Percentiles rank a stretch among this genome's conserved stretches.
Evolutionary conservation across 495 filamentous ascomycete species (phyloP).

Genomic region (Thermothielavioides terrestris): DNA sequence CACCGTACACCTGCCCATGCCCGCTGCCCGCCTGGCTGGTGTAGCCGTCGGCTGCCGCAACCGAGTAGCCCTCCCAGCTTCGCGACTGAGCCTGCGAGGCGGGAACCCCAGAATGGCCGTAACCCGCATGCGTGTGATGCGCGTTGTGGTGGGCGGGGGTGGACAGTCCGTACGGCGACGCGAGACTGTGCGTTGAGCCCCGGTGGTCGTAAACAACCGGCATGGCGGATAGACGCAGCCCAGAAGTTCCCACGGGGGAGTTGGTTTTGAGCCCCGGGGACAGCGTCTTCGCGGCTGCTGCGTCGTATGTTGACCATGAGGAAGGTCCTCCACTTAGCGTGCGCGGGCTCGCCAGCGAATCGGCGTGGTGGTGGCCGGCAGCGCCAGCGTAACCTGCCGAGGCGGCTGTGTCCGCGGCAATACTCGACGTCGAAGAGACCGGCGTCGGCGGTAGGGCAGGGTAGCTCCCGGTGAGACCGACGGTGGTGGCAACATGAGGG

Average conservation of each 20-base stretch:
- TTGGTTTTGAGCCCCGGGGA: conserved; percentile 34
- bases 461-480: conserved; percentile 30
- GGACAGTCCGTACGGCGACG: conserved; percentile 21
- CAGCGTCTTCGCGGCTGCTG: conserved; percentile 23
- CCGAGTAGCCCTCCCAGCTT: conserved; percentile 32
- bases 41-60: conserved; percentile 30
- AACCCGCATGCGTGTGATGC: conserved; percentile 24
- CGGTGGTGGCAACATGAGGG: conserved; percentile 23
- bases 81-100: conserved; percentile 17
- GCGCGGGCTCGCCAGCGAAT: conserved; percentile 35
- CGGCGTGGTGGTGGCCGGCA: conserved; percentile 31
- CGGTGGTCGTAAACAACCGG: conserved; percentile 27
- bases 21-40: conserved; percentile 25
- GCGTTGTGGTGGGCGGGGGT: conserved; percentile 27
- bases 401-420: conserved; percentile 10
- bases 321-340: conserved; percentile 30
- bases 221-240: conserved; percentile 21
- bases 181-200: conserved; percentile 16
- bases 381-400: conserved; percentile 19
- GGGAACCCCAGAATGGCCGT: conserved; percentile 21
- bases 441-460: conserved; percentile 33
- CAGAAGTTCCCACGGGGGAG: conserved; percentile 15
- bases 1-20: conserved; percentile 33
- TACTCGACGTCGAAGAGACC: conserved; percentile 19
- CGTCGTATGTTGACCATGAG: conserved; percentile 30